A percentile compares a stretch with the other conserved stretches of the same genome.
Conservation (phyloP, 2,329 filamentous ascomycete species). For the Phaeoacremonium minimum region DNA sequence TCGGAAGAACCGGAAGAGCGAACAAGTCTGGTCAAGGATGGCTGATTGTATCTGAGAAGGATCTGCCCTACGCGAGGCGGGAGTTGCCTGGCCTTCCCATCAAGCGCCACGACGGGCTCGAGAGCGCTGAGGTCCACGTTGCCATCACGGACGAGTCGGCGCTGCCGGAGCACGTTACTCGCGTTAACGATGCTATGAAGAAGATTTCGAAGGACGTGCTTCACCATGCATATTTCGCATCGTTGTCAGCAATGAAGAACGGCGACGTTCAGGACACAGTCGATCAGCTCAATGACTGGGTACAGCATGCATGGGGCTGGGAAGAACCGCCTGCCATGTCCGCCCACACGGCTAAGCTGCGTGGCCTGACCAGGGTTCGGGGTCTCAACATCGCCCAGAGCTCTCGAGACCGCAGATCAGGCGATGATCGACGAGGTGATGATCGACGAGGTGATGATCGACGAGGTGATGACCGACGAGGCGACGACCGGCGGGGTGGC, state of each 20-base stretch:
- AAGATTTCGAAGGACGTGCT: conserved; percentile 35
- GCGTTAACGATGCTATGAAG: conserved; percentile 36
- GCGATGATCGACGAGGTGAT: conserved; percentile 34
- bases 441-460: no score
- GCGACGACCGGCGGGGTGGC: no score
- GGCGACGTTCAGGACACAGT: conserved; percentile 35
- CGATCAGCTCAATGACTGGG: conserved; percentile 50
- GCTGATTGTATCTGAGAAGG: conserved; percentile 56
- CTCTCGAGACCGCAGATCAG: no score
- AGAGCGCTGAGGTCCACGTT: conserved; percentile 47
- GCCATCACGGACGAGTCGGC: conserved; percentile 40
- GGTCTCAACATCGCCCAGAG: conserved; percentile 29
- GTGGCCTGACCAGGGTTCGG: conserved; percentile 21
- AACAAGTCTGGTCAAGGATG: conserved; percentile 69
- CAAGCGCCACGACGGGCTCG: conserved; percentile 46
- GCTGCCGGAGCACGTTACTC: conserved; percentile 38
- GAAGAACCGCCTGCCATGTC: conserved; percentile 37
- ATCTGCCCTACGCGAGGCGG: conserved; percentile 40
- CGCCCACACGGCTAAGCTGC: conserved; percentile 15
- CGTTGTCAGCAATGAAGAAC: conserved; percentile 42
- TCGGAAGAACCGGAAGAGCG: conserved; percentile 73
- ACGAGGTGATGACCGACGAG: no score
- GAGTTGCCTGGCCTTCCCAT: conserved; percentile 59
- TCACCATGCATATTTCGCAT: conserved; percentile 47
- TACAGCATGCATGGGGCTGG: conserved; percentile 47